Evolutionary conservation across 2,329 filamentous ascomycete species (phyloP).

Genomic region (Geosmithia putterillii): DNA sequence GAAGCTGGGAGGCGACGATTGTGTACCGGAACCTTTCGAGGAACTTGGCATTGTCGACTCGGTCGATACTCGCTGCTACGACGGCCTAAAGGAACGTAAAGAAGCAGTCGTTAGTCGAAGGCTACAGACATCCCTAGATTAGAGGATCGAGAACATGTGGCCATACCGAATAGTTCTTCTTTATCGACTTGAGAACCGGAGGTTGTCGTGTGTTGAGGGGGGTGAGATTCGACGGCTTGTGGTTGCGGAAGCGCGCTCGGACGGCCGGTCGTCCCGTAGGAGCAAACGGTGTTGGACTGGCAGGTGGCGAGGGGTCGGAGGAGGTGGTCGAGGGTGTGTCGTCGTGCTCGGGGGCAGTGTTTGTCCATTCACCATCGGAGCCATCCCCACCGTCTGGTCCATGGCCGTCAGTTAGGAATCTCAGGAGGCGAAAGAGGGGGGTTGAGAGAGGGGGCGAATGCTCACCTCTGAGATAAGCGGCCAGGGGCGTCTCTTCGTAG

Average conservation of each 20-base stretch:
- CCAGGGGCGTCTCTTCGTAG: slow-evolving; percentile 76
- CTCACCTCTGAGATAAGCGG: slow-evolving; percentile 78
- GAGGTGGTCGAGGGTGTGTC: slow-evolving; percentile 12
- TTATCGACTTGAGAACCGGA: slow-evolving; percentile 29
- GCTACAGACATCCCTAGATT: background rate
- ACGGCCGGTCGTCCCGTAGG: slow-evolving; percentile 43
- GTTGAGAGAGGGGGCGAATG: background rate
- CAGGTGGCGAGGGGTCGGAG: slow-evolving; percentile 31
- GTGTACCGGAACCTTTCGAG: slow-evolving; percentile 89
- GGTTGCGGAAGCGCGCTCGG: slow-evolving; percentile 38
- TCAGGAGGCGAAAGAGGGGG: background rate
- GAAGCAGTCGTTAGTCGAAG: background rate
- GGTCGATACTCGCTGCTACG: slow-evolving; percentile 60
- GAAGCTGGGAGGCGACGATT: slow-evolving; percentile 80
- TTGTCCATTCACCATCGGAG: slow-evolving; percentile 32
- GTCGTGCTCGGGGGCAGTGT: slow-evolving; percentile 14
- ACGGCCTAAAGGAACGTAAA: slow-evolving; percentile 36
- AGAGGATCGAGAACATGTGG: background rate
- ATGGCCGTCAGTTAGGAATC: background rate
- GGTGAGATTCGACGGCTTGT: slow-evolving; percentile 27
- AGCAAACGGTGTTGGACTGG: slow-evolving; percentile 39
- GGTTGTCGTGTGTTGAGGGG: slow-evolving; percentile 24
- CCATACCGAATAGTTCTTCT: slow-evolving; percentile 39
- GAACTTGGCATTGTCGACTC: slow-evolving; percentile 72
- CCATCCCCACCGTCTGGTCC: slow-evolving; percentile 33